Conservation (phyloP, 768 basidiomycete genomes). For the Ramaria rubella region DNA sequence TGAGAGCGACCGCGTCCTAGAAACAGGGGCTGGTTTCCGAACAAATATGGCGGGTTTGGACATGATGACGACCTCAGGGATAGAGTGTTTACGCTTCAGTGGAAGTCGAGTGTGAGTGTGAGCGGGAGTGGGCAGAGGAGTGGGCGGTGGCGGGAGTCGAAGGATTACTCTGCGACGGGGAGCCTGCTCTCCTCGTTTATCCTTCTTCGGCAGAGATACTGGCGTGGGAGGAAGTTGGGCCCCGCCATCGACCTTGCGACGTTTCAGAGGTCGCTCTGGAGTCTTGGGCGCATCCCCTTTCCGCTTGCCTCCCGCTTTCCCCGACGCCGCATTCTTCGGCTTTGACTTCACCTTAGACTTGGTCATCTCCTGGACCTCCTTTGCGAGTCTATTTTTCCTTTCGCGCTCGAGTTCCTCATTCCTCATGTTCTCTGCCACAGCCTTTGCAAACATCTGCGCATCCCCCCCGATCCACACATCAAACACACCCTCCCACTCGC, state of each 20-base stretch:
- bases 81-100: background rate
- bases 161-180: background rate
- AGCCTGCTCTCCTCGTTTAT: background rate
- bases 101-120: too few relatives aligned
- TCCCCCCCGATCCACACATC: slow-evolving; percentile 89
- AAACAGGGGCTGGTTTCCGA: background rate
- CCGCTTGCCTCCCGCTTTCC: background rate
- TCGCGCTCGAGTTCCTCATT: too few relatives aligned
- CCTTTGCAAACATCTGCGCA: slow-evolving; percentile 67
- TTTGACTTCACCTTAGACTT: background rate
- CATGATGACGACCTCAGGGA: background rate
- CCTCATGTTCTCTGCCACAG: slow-evolving; percentile 48
- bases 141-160: slow-evolving; percentile 1
- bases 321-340: background rate
- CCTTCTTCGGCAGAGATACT: background rate
- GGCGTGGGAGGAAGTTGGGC: background rate
- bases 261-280: background rate
- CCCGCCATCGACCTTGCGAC: background rate
- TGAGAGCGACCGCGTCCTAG: background rate
- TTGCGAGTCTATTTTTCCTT: background rate
- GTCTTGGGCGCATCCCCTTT: background rate
- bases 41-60: background rate
- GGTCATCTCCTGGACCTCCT: background rate
- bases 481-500: slow-evolving; percentile 88
- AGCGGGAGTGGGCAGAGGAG: background rate